These are phyloP conservation scores for Pyrenophora tritici-repentis DNA, from an alignment of 2,329 filamentous ascomycete species.

Conservation along the genomic window DNA sequence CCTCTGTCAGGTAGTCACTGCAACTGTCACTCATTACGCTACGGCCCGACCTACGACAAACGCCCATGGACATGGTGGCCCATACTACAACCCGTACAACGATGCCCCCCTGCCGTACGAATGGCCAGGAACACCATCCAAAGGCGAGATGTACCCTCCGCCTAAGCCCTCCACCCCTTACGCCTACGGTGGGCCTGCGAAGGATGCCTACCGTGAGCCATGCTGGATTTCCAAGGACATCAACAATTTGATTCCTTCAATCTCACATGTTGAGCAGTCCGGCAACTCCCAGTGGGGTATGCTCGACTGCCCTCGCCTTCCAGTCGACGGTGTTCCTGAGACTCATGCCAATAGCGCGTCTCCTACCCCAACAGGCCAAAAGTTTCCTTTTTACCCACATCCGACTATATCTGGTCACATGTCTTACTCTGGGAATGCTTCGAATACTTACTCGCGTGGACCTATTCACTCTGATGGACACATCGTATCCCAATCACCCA, in stretches of 20 bases:
- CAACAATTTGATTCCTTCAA: slow-evolving; percentile 23
- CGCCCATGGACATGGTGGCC: slow-evolving; percentile 35
- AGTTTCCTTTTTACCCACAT: slow-evolving; percentile 4
- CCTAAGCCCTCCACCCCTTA: slow-evolving; percentile 29
- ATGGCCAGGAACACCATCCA: slow-evolving; percentile 34
- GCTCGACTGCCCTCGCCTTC: slow-evolving; percentile 34
- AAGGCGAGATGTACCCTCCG: slow-evolving; percentile 23
- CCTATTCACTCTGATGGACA: not conserved
- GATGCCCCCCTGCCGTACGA: slow-evolving; percentile 28
- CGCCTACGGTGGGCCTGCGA: slow-evolving; percentile 28
- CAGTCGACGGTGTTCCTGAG: slow-evolving; percentile 23
- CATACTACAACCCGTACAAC: slow-evolving; percentile 40
- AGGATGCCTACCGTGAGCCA: slow-evolving; percentile 28
- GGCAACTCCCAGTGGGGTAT: slow-evolving; percentile 38
- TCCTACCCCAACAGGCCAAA: slow-evolving; percentile 1
- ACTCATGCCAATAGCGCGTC: slow-evolving; percentile 8
- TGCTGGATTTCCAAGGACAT: slow-evolving; percentile 34
- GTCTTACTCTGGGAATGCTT: slow-evolving; percentile 13
- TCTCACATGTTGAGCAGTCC: slow-evolving; percentile 32
- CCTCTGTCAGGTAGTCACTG: slow-evolving; percentile 18
- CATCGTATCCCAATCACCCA: not conserved
- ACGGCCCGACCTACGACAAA: slow-evolving; percentile 24
- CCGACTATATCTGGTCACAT: slow-evolving; percentile 12
- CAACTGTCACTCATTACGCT: slow-evolving; percentile 22
- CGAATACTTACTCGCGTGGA: slow-evolving; percentile 4